Evolutionary conservation across 2,329 filamentous ascomycete genomes (phyloP).

Genomic region (Fusarium circinatum): DNA sequence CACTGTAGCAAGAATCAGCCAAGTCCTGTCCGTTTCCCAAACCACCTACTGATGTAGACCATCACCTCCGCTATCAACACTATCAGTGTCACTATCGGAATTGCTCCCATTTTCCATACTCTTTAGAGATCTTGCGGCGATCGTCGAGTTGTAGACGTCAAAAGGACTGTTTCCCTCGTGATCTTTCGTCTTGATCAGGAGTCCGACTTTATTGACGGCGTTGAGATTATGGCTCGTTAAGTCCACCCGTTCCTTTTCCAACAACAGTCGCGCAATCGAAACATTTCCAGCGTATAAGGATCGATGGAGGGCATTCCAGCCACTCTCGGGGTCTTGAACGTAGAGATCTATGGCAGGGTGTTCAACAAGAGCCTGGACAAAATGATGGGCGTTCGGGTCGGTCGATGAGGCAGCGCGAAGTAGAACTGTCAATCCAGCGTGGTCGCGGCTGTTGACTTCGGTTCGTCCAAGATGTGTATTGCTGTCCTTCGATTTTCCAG

Average conservation of each 20-base stretch:
- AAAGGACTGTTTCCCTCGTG: conserved; percentile 94
- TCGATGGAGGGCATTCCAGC: conserved; percentile 94
- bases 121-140: conserved; percentile 77
- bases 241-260: conserved; percentile 80
- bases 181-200: conserved; percentile 94
- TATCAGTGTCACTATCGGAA: conserved; percentile 64
- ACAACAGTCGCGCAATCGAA: conserved; percentile 82
- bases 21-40: neutral
- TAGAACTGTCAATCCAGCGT: conserved; percentile 82
- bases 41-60: conserved; percentile 45
- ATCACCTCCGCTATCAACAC: conserved; percentile 59
- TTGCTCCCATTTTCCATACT: conserved; percentile 57
- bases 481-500: conserved; percentile 57
- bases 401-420: conserved; percentile 85
- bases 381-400: conserved; percentile 73
- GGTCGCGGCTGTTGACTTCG: conserved; percentile 88
- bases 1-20: conserved; percentile 34
- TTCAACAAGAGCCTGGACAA: conserved; percentile 82
- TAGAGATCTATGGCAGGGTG: conserved; percentile 88
- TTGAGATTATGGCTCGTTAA: conserved; percentile 67
- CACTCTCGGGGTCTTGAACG: conserved; percentile 87
- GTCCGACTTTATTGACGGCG: conserved; percentile 71
- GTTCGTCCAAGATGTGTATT: conserved; percentile 59
- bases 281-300: conserved; percentile 92
- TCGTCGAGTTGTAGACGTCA: conserved; percentile 89